Conservation (phyloP, 257 asterid species). For the Solanum megistacrolobum region DNA sequence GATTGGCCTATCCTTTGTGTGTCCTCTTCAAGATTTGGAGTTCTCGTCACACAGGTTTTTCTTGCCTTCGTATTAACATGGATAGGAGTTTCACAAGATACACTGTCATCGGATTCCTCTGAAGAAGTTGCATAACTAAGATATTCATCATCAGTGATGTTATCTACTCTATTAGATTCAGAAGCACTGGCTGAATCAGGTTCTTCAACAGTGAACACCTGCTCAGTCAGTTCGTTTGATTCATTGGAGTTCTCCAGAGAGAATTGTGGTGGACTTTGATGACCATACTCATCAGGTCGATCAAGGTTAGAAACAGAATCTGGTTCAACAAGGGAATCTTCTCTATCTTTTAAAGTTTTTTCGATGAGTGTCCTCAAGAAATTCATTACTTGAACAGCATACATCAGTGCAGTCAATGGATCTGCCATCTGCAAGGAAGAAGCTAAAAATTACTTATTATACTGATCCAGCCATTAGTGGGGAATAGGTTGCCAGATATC, state of each 20-base stretch:
- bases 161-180: conserved; percentile 25
- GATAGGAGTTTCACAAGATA: conserved; percentile 23
- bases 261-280: conserved; percentile 33
- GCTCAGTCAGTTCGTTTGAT: conserved; percentile 20
- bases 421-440: conserved; percentile 63
- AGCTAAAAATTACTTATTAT: neutral
- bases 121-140: conserved; percentile 42
- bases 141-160: conserved; percentile 40
- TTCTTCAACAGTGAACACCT: conserved; percentile 21
- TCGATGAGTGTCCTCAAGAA: conserved; percentile 77
- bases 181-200: conserved; percentile 32
- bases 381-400: conserved; percentile 94
- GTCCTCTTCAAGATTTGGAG: conserved; percentile 14
- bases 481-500: neutral
- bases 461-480: neutral
- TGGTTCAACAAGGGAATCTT: conserved; percentile 40
- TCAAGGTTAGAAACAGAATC: conserved; percentile 22
- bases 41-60: conserved; percentile 11
- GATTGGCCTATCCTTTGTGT: conserved; percentile 18
- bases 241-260: conserved; percentile 12
- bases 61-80: conserved; percentile 1
- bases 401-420: conserved; percentile 84
- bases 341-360: conserved; percentile 67
- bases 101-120: conserved; percentile 49
- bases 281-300: conserved; percentile 59